phyloP scores from a whole-genome alignment of 2,329 filamentous ascomycete genomes.

The Cytospora piceae region DNA sequence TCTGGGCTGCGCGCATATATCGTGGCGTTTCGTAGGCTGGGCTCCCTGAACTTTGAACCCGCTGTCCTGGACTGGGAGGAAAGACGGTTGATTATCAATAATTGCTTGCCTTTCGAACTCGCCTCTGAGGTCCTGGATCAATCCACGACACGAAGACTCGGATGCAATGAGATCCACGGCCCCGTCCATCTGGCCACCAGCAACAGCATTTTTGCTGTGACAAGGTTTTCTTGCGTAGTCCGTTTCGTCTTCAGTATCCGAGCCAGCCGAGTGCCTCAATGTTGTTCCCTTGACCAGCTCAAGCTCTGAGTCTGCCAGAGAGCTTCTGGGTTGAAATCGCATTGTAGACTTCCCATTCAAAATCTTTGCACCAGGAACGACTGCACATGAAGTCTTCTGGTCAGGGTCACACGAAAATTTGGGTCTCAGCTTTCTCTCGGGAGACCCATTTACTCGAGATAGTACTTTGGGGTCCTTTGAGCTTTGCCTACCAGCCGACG shows the following conservation, averaged over 20 bases:
- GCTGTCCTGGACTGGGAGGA: conserved; percentile 14
- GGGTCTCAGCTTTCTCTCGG: conserved; percentile 12
- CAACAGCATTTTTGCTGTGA: not conserved
- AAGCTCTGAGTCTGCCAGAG: conserved; percentile 3
- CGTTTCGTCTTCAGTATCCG: not conserved
- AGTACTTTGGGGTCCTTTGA: not conserved
- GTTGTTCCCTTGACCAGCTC: conserved; percentile 1
- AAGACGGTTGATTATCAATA: conserved; percentile 8
- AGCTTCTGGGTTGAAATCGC: conserved; percentile 17
- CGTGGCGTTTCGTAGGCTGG: conserved; percentile 19
- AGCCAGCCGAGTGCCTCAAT: conserved; percentile 13
- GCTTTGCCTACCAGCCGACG: conserved; percentile 1
- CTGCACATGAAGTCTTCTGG: conserved; percentile 12
- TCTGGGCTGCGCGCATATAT: not conserved
- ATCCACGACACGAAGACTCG: conserved; percentile 16
- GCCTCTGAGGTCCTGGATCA: conserved; percentile 8
- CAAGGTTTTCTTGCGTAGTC: not conserved
- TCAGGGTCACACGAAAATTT: conserved; percentile 14
- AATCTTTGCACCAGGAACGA: conserved; percentile 21
- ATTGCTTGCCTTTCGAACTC: not conserved
- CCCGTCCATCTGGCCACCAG: conserved; percentile 27
- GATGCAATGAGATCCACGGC: conserved; percentile 11
- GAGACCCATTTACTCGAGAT: conserved; percentile 1
- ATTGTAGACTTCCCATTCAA: conserved; percentile 29
- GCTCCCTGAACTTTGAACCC: not conserved